Evolutionary conservation across 257 asterid genomes (phyloP), one percentile per base, ranked within the genome.

Genomic region (Solanum acaule): DNA sequence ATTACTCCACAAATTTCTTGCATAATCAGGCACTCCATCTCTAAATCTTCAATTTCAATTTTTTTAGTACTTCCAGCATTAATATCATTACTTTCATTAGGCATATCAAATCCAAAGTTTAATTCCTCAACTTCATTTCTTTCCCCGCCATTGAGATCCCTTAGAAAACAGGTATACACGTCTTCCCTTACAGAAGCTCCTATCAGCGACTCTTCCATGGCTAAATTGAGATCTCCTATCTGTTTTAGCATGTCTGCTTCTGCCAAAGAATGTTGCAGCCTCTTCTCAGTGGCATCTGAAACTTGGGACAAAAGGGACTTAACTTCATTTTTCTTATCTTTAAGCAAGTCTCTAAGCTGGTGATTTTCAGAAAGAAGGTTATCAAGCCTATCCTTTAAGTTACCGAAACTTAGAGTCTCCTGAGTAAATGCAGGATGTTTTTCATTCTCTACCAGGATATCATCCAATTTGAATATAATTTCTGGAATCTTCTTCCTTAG

Each of bases 331-430:
- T 93, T 88, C 94, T 92, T 94, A 63, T 89, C 90, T 86, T 86
- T 72, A 61, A 96, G 91, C 85, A 90, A 72, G 81, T 93, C 93
- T 90, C 93, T 94, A n/a, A 95, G 94, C 82, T 90, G 92, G 67
- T 59, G 87, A 88, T 96, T 97, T 92, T 96, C 99, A 82, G 94
- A 92, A 59, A 93, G 94, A 92, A 95, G 94, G 88, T 49, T 84
- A 61, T 92, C 94, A 85, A 93, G 79, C 81, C 93, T 93, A 78
- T 92, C 90, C 90, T 93, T 94, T 89, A 95, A 88, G 46, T 90
- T 88, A 84, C 75, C 90, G 65, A 91, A 46, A 91, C 92, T 90
- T 77, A 86, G 95, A 87, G 89, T 79, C 87, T 76, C 91, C 86
- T 84, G 88, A 22, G 88, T 77, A 86, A 93, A 86, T 76, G 88